Evolutionary conservation across 148 eudicot species (phyloP).

Genomic region (Simmondsia chinensis): DNA sequence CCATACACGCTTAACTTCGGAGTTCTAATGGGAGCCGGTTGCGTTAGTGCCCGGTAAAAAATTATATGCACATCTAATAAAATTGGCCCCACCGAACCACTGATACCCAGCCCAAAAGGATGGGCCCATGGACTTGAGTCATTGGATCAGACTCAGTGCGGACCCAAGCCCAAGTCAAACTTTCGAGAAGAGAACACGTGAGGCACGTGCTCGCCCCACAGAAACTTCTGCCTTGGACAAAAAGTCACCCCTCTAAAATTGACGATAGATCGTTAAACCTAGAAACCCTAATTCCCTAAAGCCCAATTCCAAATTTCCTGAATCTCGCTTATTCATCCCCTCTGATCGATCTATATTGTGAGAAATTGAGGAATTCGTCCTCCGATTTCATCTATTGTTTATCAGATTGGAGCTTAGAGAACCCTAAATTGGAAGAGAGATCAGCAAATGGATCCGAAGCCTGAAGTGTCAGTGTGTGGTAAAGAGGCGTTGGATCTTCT

Average conservation of each 20-base stretch:
- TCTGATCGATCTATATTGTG: not conserved
- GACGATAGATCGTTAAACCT: not conserved
- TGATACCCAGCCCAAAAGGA: no score
- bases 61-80: no score
- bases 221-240: not conserved
- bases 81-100: no score
- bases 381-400: not conserved
- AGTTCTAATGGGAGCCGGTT: no score
- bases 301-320: constrained; percentile 5
- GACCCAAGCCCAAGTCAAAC: no score
- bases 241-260: not conserved
- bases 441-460: constrained; percentile 18
- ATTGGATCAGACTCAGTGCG: no score
- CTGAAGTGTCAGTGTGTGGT: constrained; percentile 40
- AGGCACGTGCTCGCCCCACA: no score
- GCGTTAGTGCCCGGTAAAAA: no score
- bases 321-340: not conserved
- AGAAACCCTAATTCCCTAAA: not conserved
- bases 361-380: no score
- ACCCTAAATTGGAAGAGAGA: not conserved
- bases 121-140: no score
- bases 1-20: no score
- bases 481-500: constrained; percentile 75
- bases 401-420: not conserved
- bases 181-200: no score